phyloP scores from a whole-genome alignment of 2,329 filamentous ascomycete species.

The Stachybotrys chlorohalonatus region DNA sequence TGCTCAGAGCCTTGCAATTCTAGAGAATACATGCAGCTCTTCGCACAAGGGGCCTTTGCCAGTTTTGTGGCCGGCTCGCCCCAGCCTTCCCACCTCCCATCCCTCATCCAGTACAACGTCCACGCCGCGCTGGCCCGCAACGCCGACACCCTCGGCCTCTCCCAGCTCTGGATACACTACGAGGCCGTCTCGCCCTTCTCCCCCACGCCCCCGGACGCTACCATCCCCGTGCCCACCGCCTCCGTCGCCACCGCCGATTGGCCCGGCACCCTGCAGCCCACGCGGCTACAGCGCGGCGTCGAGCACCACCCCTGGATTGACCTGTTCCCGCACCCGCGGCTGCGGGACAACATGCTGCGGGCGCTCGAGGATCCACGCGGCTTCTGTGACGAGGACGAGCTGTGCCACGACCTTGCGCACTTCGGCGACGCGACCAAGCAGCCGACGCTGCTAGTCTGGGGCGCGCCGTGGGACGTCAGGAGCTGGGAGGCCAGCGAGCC shows the following conservation, averaged over 20 bases:
- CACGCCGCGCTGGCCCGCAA: background rate
- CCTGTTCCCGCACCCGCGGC: conserved; percentile 21
- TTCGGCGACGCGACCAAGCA: background rate
- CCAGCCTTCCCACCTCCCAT: background rate
- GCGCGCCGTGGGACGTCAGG: background rate
- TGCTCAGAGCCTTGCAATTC: background rate
- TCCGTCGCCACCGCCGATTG: background rate
- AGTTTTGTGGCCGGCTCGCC: background rate
- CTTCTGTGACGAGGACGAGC: conserved; percentile 10
- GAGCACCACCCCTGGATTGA: conserved; percentile 27
- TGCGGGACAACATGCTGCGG: conserved; percentile 22
- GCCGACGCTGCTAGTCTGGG: background rate
- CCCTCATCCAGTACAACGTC: background rate
- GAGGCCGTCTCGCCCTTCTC: background rate
- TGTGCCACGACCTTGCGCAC: conserved; percentile 6
- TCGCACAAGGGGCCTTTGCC: background rate
- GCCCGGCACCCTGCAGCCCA: background rate
- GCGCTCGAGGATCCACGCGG: conserved; percentile 1
- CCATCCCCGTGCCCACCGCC: background rate
- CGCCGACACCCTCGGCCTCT: background rate
- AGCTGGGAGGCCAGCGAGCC: background rate
- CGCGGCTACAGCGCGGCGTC: background rate
- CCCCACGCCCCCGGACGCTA: background rate
- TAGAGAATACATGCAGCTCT: background rate
- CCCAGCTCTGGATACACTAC: background rate